Evolutionary conservation across 352 stramenopile species (phyloP), one percentile per base, ranked within the genome.

Genomic region (Globisporangium uncinulatum): DNA sequence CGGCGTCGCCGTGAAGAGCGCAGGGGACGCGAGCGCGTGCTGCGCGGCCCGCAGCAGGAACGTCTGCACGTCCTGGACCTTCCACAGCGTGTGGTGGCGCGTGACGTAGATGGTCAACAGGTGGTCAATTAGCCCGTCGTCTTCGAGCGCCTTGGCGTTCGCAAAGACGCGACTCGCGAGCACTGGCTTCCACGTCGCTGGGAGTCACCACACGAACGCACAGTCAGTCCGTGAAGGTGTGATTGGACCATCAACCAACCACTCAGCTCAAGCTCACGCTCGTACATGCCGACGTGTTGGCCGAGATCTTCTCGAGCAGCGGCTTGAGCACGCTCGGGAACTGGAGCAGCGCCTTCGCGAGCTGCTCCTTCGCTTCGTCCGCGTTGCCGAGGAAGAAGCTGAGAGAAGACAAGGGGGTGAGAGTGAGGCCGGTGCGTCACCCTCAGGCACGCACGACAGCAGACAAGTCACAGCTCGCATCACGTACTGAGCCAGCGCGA

Each of bases 31-130:
- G 42, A 88, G 63, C 17, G 84, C 82, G 21, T 87, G 75, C 44
- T 91, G 71, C 6, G 84, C 84, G 43, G 73, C 73, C 29, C 71
- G 67, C 8, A 92, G 65, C 29, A 94, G 61, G 54, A 94, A 92
- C 15, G 21, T 55, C 59, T 93, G 81, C 37, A 81, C 74, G 37
- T 89, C 80, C 43, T 89, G 85, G 34, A 92, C 80, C 63, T 94
- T 94, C 84, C 84, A 94, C 2, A 94, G 57, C 41, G 80, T 80
- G 55, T 75, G 63, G 62, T 92, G 89, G 52, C 84, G 83, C 45
- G 73, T 78, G 11, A 92, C 74, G 66, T 94, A 94, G 47, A 94
- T 94, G 54, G 79, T 64, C 41, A 94, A 67, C 59, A 94, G 63
- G 61, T 92, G 84, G 55, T 87, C 69, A 15, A 94, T 57, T 5